Conservation (phyloP, 164 flowering plant genomes). For the Amborella trichopoda region DNA sequence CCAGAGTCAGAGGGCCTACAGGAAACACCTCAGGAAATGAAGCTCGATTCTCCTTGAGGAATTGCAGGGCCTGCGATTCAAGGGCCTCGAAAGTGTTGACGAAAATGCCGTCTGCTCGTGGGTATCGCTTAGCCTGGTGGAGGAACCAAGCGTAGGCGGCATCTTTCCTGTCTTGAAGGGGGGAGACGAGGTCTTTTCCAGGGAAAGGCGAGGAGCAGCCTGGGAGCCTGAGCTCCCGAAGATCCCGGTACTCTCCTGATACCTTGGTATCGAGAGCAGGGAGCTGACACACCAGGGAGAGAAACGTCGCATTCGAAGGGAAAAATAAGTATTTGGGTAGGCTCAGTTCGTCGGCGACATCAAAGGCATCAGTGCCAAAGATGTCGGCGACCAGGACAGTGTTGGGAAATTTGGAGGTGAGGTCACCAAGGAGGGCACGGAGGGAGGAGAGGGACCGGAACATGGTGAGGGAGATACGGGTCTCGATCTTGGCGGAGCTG, state of each 20-base stretch:
- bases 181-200: conserved; percentile 19
- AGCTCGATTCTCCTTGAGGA: conserved; percentile 2
- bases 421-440: background rate
- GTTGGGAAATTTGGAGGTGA: background rate
- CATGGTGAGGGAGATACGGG: conserved; percentile 7
- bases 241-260: conserved; percentile 17
- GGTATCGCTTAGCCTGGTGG: conserved; percentile 4
- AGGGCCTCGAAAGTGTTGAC: conserved; percentile 17
- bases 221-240: conserved; percentile 16
- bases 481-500: too few species aligned
- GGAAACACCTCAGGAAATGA: conserved; percentile 19
- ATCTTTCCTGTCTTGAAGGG: conserved; percentile 15
- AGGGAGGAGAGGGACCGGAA: background rate
- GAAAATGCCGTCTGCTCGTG: conserved; percentile 16
- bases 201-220: conserved; percentile 23
- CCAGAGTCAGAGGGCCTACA: conserved; percentile 25
- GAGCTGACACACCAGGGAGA: conserved; percentile 17
- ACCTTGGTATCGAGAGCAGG: conserved; percentile 17
- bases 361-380: conserved; percentile 27
- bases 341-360: conserved; percentile 20
- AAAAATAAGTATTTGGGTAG: conserved; percentile 25
- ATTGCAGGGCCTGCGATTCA: conserved; percentile 14
- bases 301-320: conserved; percentile 18
- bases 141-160: conserved; percentile 17
- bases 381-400: conserved; percentile 27